Percentiles rank a stretch among this genome's conserved stretches.
Evolutionary conservation across 2,329 filamentous ascomycete genomes (phyloP).

Genomic region (Microdochium bolleyi): DNA sequence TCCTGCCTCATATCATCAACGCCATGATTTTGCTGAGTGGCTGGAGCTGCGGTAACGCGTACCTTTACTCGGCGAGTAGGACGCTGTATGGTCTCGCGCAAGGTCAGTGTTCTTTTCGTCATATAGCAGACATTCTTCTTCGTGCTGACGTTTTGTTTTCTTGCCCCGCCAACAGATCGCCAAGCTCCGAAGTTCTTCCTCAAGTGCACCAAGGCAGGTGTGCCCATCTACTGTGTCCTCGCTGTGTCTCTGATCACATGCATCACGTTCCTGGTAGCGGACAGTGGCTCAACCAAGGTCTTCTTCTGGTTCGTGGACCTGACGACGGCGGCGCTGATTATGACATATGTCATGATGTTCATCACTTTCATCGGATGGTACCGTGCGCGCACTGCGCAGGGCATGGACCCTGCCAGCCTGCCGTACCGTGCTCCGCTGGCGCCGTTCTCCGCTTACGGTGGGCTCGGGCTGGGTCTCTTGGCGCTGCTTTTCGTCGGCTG

Average conservation of each 20-base stretch:
- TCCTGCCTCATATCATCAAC: slow-evolving; percentile 52
- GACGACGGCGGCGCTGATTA: slow-evolving; percentile 28
- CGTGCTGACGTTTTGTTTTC: neutral
- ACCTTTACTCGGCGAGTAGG: slow-evolving; percentile 10
- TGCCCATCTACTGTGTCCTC: slow-evolving; percentile 29
- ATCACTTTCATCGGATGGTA: slow-evolving; percentile 38
- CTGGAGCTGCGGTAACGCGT: slow-evolving; percentile 12
- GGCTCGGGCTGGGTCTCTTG: slow-evolving; percentile 34
- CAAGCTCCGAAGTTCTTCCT: slow-evolving; percentile 28
- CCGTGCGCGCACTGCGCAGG: slow-evolving; percentile 44
- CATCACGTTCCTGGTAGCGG: slow-evolving; percentile 28
- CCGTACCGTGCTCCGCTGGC: slow-evolving; percentile 41
- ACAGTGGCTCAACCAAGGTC: slow-evolving; percentile 25
- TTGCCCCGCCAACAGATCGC: slow-evolving; percentile 8
- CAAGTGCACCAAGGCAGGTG: slow-evolving; percentile 31
- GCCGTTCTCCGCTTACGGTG: slow-evolving; percentile 43
- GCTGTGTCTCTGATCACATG: slow-evolving; percentile 22
- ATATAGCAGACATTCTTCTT: neutral
- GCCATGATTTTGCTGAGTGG: slow-evolving; percentile 24
- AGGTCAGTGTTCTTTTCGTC: slow-evolving; percentile 1
- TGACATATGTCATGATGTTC: slow-evolving; percentile 37
- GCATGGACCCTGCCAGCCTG: slow-evolving; percentile 35
- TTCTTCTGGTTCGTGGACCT: slow-evolving; percentile 33
- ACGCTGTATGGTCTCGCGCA: slow-evolving; percentile 17
- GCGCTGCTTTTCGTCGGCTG: slow-evolving; percentile 50